phyloP scores from a whole-genome alignment of 2,329 filamentous ascomycete genomes.

The Ophiocordyceps camponoti-floridani region DNA sequence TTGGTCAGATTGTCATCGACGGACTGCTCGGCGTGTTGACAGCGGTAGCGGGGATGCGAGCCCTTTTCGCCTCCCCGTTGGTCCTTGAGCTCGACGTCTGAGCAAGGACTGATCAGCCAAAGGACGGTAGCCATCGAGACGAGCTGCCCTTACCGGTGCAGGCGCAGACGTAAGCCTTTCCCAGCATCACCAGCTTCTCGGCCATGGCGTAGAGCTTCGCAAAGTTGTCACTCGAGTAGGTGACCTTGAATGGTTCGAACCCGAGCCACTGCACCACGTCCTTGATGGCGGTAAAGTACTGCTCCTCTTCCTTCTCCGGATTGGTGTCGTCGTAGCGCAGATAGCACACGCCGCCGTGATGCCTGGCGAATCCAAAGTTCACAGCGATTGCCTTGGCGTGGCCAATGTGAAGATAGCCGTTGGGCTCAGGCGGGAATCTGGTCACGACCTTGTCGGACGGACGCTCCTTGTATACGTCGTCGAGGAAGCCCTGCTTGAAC shows the following conservation, averaged over 20 bases:
- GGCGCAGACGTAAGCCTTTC: constrained; percentile 64
- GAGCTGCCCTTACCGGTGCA: constrained; percentile 46
- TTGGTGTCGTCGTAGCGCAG: constrained; percentile 81
- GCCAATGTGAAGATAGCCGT: constrained; percentile 84
- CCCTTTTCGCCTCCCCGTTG: constrained; percentile 66
- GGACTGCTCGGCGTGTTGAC: constrained; percentile 58
- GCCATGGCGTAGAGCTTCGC: constrained; percentile 67
- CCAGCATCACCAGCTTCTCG: constrained; percentile 58
- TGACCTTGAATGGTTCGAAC: constrained; percentile 32
- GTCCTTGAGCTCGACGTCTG: constrained; percentile 61
- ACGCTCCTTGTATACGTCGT: constrained; percentile 52
- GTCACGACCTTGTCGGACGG: constrained; percentile 45
- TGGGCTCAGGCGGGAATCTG: constrained; percentile 73
- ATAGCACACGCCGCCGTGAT: constrained; percentile 45
- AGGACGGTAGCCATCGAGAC: no score
- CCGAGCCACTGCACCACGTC: constrained; percentile 79
- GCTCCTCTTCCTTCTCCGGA: constrained; percentile 79
- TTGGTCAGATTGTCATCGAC: constrained; percentile 62
- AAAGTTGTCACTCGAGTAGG: constrained; percentile 78
- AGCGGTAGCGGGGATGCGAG: constrained; percentile 56
- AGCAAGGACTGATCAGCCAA: background rate
- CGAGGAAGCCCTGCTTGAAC: constrained; percentile 66
- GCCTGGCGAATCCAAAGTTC: constrained; percentile 86
- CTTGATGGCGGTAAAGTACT: constrained; percentile 76
- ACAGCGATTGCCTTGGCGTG: constrained; percentile 91